Conservation (phyloP, 768 basidiomycete species). For the Leccinum imitatum region DNA sequence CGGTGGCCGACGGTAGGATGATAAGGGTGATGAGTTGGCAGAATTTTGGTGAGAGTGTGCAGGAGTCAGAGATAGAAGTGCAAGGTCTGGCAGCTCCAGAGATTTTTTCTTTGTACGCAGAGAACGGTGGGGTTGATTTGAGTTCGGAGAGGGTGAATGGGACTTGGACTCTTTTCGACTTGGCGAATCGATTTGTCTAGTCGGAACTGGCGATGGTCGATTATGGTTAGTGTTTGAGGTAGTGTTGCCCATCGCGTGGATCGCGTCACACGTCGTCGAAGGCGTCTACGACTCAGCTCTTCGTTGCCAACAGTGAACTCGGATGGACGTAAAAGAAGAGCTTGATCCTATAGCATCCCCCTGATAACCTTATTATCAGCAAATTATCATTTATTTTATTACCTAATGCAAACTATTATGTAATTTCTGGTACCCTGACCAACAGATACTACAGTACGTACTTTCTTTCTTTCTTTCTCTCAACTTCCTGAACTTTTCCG, state of each 20-base stretch:
- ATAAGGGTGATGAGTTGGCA: slow-evolving; percentile 42
- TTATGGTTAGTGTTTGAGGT: slow-evolving; percentile 32
- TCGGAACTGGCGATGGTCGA: slow-evolving; percentile 25
- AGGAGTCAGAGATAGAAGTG: slow-evolving; percentile 47
- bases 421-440: background rate
- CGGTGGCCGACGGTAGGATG: slow-evolving; percentile 38
- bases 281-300: slow-evolving; percentile 13
- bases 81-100: slow-evolving; percentile 75
- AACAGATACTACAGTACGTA: too few species aligned
- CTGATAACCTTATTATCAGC: slow-evolving; percentile 23
- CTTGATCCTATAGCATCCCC: slow-evolving; percentile 16
- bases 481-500: background rate
- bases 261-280: slow-evolving; percentile 19
- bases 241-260: slow-evolving; percentile 34
- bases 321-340: slow-evolving; percentile 36
- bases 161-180: slow-evolving; percentile 20
- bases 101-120: slow-evolving; percentile 69
- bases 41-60: slow-evolving; percentile 36
- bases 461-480: too few species aligned
- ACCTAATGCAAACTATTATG: slow-evolving; percentile 1
- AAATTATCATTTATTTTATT: slow-evolving; percentile 11
- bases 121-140: slow-evolving; percentile 53
- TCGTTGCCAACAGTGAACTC: slow-evolving; percentile 24
- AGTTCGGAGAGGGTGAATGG: slow-evolving; percentile 41
- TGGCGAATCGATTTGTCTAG: slow-evolving; percentile 28